phyloP scores from a whole-genome alignment of 2,329 filamentous ascomycete species.

The Colletotrichum cordylinicola region DNA sequence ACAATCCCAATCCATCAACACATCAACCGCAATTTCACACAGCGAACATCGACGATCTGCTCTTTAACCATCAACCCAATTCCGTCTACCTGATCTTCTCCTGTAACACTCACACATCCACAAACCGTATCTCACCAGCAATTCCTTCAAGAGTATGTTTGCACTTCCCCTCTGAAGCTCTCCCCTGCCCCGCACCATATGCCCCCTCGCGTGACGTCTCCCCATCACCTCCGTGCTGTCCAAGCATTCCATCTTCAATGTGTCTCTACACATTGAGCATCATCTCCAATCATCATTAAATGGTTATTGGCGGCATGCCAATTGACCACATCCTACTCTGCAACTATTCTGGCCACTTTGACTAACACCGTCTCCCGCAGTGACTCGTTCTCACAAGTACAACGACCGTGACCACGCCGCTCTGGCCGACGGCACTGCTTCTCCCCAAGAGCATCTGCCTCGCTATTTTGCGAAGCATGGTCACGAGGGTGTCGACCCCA shows the following conservation, averaged over 20 bases:
- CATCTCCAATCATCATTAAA: neutral
- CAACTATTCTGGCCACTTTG: neutral
- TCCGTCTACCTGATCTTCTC: neutral
- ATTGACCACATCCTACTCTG: neutral
- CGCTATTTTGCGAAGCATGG: conserved; percentile 94
- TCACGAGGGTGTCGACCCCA: conserved; percentile 80
- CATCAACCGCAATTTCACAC: neutral
- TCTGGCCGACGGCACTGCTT: conserved; percentile 75
- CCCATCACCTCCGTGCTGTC: neutral
- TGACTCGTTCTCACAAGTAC: conserved; percentile 97
- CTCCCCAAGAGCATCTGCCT: conserved; percentile 76
- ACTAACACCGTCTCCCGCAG: conserved; percentile 48
- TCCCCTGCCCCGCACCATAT: conserved; percentile 8
- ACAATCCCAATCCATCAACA: conserved; percentile 5
- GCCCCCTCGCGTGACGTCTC: neutral
- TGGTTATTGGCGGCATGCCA: neutral
- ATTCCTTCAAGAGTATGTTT: conserved; percentile 23
- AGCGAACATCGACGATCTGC: neutral
- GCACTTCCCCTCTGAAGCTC: neutral
- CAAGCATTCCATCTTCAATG: neutral
- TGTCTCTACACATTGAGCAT: neutral
- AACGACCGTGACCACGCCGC: conserved; percentile 91
- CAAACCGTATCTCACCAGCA: neutral
- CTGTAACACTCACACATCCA: neutral
- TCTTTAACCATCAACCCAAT: neutral